Percentiles rank a stretch among this genome's conserved stretches.
Conservation (phyloP, 768 basidiomycete species). For the Melanogaster broomeanus region DNA sequence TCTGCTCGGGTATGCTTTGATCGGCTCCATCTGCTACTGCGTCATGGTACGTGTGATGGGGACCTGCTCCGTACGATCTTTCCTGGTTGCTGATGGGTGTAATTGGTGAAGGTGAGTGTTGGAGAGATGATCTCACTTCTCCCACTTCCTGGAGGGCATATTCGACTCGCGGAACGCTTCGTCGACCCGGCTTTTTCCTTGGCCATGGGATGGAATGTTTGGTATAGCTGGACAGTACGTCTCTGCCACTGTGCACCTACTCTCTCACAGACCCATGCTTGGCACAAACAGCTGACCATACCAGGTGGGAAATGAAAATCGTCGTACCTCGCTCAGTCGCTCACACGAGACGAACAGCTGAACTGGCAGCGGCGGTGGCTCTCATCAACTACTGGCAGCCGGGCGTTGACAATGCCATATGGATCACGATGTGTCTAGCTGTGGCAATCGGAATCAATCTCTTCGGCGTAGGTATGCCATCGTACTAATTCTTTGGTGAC, state of each 20-base stretch:
- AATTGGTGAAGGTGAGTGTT: slow-evolving; percentile 16
- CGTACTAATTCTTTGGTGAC: neutral
- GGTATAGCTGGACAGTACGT: slow-evolving; percentile 32
- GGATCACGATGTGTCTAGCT: slow-evolving; percentile 49
- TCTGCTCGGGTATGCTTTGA: slow-evolving; percentile 35
- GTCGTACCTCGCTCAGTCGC: neutral
- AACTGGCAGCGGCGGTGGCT: slow-evolving; percentile 45
- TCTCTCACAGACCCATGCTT: neutral
- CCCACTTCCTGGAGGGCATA: slow-evolving; percentile 41
- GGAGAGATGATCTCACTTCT: slow-evolving; percentile 44
- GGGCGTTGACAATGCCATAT: slow-evolving; percentile 41
- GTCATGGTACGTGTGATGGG: slow-evolving; percentile 27
- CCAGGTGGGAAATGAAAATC: neutral
- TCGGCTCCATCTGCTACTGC: slow-evolving; percentile 29
- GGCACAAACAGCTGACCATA: neutral
- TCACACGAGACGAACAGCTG: slow-evolving; percentile 23
- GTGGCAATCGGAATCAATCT: slow-evolving; percentile 46
- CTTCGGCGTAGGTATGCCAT: slow-evolving; percentile 31
- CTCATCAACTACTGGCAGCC: slow-evolving; percentile 45
- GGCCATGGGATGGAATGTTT: slow-evolving; percentile 37
- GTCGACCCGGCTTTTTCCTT: slow-evolving; percentile 42
- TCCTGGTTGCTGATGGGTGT: neutral
- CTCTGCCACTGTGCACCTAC: no score
- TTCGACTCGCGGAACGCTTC: slow-evolving; percentile 42
- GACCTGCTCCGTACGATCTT: neutral